Conservation (phyloP, 495 filamentous ascomycete genomes). For the Cenococcum geophilum region DNA sequence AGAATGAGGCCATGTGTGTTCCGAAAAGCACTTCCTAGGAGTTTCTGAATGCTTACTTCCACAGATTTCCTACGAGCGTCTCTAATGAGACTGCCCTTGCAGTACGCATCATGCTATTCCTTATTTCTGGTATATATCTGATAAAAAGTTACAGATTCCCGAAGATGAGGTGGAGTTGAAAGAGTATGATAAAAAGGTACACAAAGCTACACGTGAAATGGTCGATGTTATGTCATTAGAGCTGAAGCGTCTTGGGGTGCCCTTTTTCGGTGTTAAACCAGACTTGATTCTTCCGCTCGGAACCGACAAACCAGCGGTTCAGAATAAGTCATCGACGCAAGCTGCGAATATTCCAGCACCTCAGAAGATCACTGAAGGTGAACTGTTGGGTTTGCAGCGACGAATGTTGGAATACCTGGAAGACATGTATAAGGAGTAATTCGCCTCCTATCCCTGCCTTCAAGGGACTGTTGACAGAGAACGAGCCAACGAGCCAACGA, state of each 20-base stretch:
- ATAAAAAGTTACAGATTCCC: conserved; percentile 31
- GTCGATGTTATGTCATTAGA: conserved; percentile 50
- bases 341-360: neutral
- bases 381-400: conserved; percentile 49
- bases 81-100: neutral
- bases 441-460: too few species aligned
- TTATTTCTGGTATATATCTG: neutral
- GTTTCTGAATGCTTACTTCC: neutral
- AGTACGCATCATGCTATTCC: neutral
- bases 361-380: conserved; percentile 40
- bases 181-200: conserved; percentile 56
- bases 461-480: too few species aligned
- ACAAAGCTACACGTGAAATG: conserved; percentile 55
- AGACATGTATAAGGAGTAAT: conserved; percentile 48
- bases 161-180: conserved; percentile 50
- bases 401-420: conserved; percentile 58
- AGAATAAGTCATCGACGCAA: neutral
- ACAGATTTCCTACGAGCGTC: conserved; percentile 33
- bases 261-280: conserved; percentile 55
- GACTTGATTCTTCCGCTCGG: conserved; percentile 37
- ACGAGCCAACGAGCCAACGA: too few species aligned
- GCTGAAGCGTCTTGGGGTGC: conserved; percentile 53
- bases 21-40: conserved; percentile 32
- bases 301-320: neutral
- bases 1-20: conserved; percentile 42